A percentile compares a stretch with the other conserved stretches of the same genome.
phyloP scores from a whole-genome alignment of 208 protist genomes.

The Leishmania aethiopica region DNA sequence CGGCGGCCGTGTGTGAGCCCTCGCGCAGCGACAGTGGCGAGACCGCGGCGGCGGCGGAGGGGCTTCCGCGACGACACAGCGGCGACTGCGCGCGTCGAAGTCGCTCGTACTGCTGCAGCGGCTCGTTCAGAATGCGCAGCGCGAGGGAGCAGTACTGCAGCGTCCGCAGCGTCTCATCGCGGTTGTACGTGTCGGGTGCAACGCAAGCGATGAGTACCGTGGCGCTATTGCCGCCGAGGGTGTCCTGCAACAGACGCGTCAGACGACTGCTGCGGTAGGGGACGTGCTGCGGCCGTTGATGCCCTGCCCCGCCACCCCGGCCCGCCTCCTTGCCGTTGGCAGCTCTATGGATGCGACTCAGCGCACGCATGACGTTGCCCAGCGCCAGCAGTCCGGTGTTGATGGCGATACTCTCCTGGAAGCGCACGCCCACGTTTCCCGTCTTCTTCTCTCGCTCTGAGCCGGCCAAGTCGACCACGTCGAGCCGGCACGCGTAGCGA shows the following conservation, averaged over 20 bases:
- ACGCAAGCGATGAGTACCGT: conserved; percentile 92
- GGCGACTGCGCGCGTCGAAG: conserved; percentile 33
- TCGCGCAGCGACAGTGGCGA: conserved; percentile 8
- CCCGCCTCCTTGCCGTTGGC: conserved; percentile 1
- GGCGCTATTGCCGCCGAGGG: conserved; percentile 86
- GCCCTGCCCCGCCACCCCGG: background rate
- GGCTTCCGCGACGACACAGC: background rate
- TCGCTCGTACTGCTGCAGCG: conserved; percentile 50
- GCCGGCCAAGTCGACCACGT: conserved; percentile 95
- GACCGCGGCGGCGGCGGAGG: background rate
- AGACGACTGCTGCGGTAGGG: conserved; percentile 92
- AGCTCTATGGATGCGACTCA: conserved; percentile 57
- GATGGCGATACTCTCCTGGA: conserved; percentile 94
- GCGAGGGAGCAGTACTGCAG: conserved; percentile 93
- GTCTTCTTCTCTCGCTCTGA: conserved; percentile 87
- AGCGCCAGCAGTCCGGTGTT: conserved; percentile 92
- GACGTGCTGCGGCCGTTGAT: conserved; percentile 43
- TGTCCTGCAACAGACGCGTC: conserved; percentile 89
- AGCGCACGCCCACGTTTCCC: conserved; percentile 70
- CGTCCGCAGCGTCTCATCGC: conserved; percentile 89
- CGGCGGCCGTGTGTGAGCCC: background rate
- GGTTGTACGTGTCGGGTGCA: conserved; percentile 63
- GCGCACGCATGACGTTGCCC: conserved; percentile 93
- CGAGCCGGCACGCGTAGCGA: conserved; percentile 65
- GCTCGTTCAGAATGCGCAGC: conserved; percentile 87